Percentiles rank a stretch among this genome's conserved stretches.
phyloP scores from a whole-genome alignment of 768 basidiomycete genomes.

The Ephemerocybe angulata region DNA sequence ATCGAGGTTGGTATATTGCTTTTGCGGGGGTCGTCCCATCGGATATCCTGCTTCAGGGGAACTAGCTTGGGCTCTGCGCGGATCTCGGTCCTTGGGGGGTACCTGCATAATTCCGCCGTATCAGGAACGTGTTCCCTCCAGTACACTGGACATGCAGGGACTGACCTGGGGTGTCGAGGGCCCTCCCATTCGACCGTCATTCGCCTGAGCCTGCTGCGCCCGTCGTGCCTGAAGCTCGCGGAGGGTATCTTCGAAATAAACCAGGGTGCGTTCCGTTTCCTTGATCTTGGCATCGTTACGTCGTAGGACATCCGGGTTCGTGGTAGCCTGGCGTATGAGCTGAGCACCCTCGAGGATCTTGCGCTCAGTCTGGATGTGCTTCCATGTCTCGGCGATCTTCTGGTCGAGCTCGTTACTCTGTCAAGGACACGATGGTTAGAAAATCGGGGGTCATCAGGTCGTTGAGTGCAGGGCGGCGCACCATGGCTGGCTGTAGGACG shows the following conservation, averaged over 20 bases:
- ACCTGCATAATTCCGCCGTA: conserved; percentile 31
- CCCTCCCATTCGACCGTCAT: conserved; percentile 53
- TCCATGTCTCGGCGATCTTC: conserved; percentile 90
- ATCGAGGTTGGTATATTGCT: conserved; percentile 83
- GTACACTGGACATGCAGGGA: neutral
- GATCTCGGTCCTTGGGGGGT: conserved; percentile 51
- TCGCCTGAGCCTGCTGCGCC: conserved; percentile 53
- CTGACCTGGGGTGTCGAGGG: conserved; percentile 41
- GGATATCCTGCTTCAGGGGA: conserved; percentile 37
- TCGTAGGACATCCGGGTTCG: conserved; percentile 81
- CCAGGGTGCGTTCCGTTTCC: conserved; percentile 78
- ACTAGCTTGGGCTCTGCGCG: conserved; percentile 29
- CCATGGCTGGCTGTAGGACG: conserved; percentile 21
- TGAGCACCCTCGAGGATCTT: conserved; percentile 87
- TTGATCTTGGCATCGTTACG: conserved; percentile 82
- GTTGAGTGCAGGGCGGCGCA: conserved; percentile 10
- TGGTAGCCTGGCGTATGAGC: conserved; percentile 75
- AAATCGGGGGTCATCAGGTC: conserved; percentile 9
- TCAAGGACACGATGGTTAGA: conserved; percentile 21
- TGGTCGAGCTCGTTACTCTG: conserved; percentile 73
- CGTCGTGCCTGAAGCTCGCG: conserved; percentile 80
- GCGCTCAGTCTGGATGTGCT: conserved; percentile 87
- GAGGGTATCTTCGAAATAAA: conserved; percentile 84
- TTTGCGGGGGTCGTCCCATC: conserved; percentile 37
- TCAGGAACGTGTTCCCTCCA: neutral